Conservation (phyloP, 495 filamentous ascomycete species). For the Aspergillus ellipticus region DNA sequence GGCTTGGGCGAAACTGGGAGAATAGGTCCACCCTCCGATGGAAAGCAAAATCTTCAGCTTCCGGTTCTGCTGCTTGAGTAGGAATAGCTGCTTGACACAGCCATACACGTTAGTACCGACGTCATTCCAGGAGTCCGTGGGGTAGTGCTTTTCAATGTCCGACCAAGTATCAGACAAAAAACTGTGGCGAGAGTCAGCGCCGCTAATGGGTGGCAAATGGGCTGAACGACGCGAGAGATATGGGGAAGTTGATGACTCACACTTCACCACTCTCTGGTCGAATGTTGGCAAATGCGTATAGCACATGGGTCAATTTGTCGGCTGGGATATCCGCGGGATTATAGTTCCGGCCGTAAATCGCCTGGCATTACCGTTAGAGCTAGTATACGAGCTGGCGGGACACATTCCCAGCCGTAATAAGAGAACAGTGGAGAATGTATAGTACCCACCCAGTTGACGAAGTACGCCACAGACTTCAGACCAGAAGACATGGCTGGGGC, state of each 20-base stretch:
- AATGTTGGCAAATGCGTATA: conserved; percentile 88
- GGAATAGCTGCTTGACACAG: conserved; percentile 88
- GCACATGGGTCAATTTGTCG: conserved; percentile 83
- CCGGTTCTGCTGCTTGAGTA: conserved; percentile 84
- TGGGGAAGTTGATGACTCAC: conserved; percentile 34
- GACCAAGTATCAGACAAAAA: conserved; percentile 81
- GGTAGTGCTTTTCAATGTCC: conserved; percentile 82
- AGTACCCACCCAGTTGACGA: conserved; percentile 57
- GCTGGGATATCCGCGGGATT: conserved; percentile 83
- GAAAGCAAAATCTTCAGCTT: conserved; percentile 88
- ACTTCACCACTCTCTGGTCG: conserved; percentile 73
- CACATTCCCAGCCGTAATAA: background rate
- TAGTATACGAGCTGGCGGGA: background rate
- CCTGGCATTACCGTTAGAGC: conserved; percentile 46
- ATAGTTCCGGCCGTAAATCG: conserved; percentile 81
- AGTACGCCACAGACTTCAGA: conserved; percentile 50
- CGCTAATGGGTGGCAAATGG: background rate
- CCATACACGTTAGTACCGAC: conserved; percentile 44
- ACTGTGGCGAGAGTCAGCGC: conserved; percentile 26
- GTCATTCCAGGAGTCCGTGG: conserved; percentile 44
- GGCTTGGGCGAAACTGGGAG: conserved; percentile 75
- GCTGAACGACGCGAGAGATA: background rate
- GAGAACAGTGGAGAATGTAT: conserved; percentile 1
- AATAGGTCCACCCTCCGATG: conserved; percentile 97
- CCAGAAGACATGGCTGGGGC: conserved; percentile 28